Conservation (phyloP, 495 filamentous ascomycete species). For the Aspergillus bertholletiae region DNA sequence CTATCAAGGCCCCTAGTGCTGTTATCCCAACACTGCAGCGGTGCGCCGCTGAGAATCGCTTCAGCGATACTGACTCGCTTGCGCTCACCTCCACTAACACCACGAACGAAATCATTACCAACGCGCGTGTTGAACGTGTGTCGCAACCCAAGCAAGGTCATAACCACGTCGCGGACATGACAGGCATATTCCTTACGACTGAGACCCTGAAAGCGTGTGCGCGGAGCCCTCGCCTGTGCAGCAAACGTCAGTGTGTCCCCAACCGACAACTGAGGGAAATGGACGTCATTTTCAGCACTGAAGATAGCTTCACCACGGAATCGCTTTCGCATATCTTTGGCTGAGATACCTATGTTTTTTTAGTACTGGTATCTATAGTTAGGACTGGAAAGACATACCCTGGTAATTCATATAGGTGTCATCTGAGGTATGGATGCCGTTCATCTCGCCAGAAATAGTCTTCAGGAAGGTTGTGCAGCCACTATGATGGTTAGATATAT, state of each 20-base stretch:
- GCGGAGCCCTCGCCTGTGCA: conserved; percentile 47
- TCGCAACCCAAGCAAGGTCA: conserved; percentile 57
- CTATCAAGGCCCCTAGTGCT: conserved; percentile 82
- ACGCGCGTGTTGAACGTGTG: conserved; percentile 52
- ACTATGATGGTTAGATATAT: conserved; percentile 24
- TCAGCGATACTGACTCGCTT: conserved; percentile 63
- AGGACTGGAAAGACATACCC: no score
- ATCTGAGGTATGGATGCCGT: conserved; percentile 63
- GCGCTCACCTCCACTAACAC: conserved; percentile 81
- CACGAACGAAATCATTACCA: conserved; percentile 82
- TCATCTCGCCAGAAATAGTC: conserved; percentile 64
- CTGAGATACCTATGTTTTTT: no score
- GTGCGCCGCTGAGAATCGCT: conserved; percentile 67
- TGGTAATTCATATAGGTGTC: conserved; percentile 68
- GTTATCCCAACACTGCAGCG: conserved; percentile 83
- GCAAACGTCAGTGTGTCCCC: conserved; percentile 66
- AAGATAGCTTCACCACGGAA: conserved; percentile 71
- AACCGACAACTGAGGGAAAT: conserved; percentile 64
- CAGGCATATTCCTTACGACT: conserved; percentile 43
- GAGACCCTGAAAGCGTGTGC: conserved; percentile 46
- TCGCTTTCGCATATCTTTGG: conserved; percentile 63
- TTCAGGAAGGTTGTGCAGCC: conserved; percentile 74
- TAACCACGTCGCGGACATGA: conserved; percentile 58
- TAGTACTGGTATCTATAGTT: no score
- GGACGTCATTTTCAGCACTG: conserved; percentile 61